A percentile compares a stretch with the other conserved stretches of the same genome.
Conservation (phyloP, 257 asterid species). For the Solanum infundibuliforme region DNA sequence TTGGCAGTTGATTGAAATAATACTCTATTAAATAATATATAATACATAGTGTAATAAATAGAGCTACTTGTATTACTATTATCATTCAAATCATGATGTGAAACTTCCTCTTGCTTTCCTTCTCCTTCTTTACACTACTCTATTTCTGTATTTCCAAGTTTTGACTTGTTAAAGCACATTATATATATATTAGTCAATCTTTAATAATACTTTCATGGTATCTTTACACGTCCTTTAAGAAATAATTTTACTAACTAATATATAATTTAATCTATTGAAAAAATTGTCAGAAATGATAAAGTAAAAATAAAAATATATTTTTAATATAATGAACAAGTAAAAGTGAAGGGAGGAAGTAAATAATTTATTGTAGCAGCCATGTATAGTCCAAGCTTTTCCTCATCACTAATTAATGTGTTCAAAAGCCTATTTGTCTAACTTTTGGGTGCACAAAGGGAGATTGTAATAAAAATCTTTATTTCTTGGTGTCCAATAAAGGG, state of each 20-base stretch:
- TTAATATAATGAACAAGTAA: too few relatives aligned
- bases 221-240: too few relatives aligned
- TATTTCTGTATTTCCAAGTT: too few relatives aligned
- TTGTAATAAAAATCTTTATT: background rate
- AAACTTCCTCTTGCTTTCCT: background rate
- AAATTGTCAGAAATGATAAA: too few relatives aligned
- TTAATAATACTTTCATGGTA: background rate
- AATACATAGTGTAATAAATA: background rate
- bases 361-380: background rate
- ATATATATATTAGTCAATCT: background rate
- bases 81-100: background rate
- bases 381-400: background rate
- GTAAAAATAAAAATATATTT: too few relatives aligned
- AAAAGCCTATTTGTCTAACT: background rate
- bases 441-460: background rate
- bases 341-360: too few relatives aligned
- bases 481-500: background rate
- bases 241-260: too few relatives aligned
- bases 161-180: too few relatives aligned
- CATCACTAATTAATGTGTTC: background rate
- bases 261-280: too few relatives aligned
- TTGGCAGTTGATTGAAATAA: background rate
- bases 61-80: background rate
- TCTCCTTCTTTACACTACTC: background rate
- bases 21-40: background rate